Conservation (phyloP, 306 rosid species). For the Gynostemma pentaphyllum region DNA sequence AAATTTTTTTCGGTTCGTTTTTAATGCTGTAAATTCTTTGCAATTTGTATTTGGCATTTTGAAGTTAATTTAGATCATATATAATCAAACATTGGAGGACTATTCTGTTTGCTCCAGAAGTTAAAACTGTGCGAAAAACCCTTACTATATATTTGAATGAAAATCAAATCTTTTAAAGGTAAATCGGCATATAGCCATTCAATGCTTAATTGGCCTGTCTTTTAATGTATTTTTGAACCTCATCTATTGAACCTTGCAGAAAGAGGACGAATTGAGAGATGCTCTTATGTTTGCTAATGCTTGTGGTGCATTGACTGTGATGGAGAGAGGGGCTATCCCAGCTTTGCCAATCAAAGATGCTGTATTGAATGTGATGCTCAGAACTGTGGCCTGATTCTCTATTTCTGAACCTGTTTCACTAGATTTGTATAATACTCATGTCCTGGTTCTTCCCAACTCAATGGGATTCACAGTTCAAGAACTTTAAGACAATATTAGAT, state of each 20-base stretch:
- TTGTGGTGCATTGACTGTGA: constrained; percentile 93
- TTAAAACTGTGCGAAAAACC: no score
- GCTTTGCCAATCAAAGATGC: constrained; percentile 80
- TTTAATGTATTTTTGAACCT: not conserved
- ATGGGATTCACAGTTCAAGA: no score
- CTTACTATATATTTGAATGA: no score
- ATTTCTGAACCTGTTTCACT: not conserved
- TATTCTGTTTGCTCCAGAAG: not conserved
- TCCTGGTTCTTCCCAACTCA: not conserved
- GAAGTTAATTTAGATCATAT: no score
- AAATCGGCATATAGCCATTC: no score
- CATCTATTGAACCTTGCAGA: constrained; percentile 24
- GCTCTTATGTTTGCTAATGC: constrained; percentile 76
- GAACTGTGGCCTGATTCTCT: constrained; percentile 27
- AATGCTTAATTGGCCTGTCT: no score
- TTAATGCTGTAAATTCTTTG: not conserved
- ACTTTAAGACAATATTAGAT: not conserved
- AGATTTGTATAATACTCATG: not conserved
- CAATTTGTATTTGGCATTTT: not conserved
- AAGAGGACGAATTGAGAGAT: constrained; percentile 72
- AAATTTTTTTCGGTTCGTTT: no score
- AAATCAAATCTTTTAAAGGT: no score
- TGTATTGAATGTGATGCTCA: constrained; percentile 47
- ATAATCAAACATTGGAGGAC: no score
- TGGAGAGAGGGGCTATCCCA: constrained; percentile 93